A percentile compares a stretch with the other conserved stretches of the same genome.
Evolutionary conservation across 805 yeast genomes (phyloP).

Genomic region (Komagataella pastoris): DNA sequence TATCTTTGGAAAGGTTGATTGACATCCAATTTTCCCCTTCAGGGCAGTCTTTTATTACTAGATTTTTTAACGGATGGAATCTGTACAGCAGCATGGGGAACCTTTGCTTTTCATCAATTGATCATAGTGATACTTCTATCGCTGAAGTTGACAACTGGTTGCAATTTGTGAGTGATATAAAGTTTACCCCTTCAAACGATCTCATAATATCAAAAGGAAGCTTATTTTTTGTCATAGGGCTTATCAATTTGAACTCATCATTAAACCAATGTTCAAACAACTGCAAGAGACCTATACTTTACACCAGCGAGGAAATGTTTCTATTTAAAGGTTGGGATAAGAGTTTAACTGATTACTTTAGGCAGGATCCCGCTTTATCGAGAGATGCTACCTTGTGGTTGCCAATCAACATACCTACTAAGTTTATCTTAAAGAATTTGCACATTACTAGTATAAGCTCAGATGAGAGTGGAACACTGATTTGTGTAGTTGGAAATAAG

Average conservation of each 20-base stretch:
- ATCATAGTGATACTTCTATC: slow-evolving; percentile 9
- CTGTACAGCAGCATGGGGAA: slow-evolving; percentile 34
- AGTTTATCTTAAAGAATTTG: slow-evolving; percentile 28
- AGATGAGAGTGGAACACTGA: slow-evolving; percentile 31
- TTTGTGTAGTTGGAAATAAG: slow-evolving; percentile 34
- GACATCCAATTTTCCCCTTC: slow-evolving; percentile 14
- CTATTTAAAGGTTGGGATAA: slow-evolving; percentile 35
- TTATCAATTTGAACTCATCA: slow-evolving; percentile 13
- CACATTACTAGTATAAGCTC: slow-evolving; percentile 26
- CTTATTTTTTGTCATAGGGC: slow-evolving; percentile 15
- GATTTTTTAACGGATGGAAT: slow-evolving; percentile 30
- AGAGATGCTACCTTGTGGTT: slow-evolving; percentile 33
- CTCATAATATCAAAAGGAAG: slow-evolving; percentile 5
- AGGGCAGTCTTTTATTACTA: slow-evolving; percentile 14
- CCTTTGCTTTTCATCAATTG: slow-evolving; percentile 25
- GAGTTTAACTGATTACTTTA: slow-evolving; percentile 22
- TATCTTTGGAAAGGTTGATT: slow-evolving; percentile 17
- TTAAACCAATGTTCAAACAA: slow-evolving; percentile 10
- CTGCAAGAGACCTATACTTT: slow-evolving; percentile 26
- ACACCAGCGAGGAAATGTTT: slow-evolving; percentile 23
- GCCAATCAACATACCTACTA: slow-evolving; percentile 28
- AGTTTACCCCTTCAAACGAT: slow-evolving; percentile 10
- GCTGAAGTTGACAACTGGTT: slow-evolving; percentile 6
- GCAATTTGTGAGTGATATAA: slow-evolving; percentile 3
- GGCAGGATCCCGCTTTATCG: slow-evolving; percentile 9